Base-by-base conservation (phyloP, 2,329 filamentous ascomycete species). In the Colletotrichum sp. region DNA sequence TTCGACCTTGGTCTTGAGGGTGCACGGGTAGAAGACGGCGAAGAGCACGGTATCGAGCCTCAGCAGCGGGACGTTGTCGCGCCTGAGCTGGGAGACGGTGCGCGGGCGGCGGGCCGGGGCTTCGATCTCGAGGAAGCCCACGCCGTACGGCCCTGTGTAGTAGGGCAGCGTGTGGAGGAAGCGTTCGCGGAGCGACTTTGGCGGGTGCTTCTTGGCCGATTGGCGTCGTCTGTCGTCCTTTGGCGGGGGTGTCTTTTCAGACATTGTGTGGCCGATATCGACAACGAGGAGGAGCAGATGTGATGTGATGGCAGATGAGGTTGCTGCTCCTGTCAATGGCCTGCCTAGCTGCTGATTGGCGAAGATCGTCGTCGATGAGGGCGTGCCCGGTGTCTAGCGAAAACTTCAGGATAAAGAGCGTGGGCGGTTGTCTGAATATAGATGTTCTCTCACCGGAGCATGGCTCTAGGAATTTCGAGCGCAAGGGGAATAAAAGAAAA, bases 71-170 rank as follows among this genome's bases (percentile, higher is more conserved):
- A 82, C 83, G 49, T 83, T 81, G 64, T 86, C 81, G 59, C 86
- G 82, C 76, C 84, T 86, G 74, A 87, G 84, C 76, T 81, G 80
- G 16, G 85, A 88, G 70, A 88, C 84, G 13, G 82, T 81, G 26
- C 84, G 82, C 15, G 86, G 85, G 2, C 84, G 74, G 15, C 84
- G 81, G 18, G 88, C 89, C 7, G 92, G 92, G 32, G 94, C 88
- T 82, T 94, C 93, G 72, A 93, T 86, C 79, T 94, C 92, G 81
- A 94, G 88, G 15, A 91, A 93, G 30, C 93, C 93, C 55, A 95
- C 93, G 77, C 89, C 89, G 82, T 94, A 93, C 1, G 91, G 91
- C 1, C 93, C 93, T 2, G 90, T 88, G 80, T 93, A 93, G 16
- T 87, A 81, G 5, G 93, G 93, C 67, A 95, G 90, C 5, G 83